A percentile compares a stretch with the other conserved stretches of the same genome.
Conservation (phyloP, 345 rosid genomes). For the Camelina neglecta region DNA sequence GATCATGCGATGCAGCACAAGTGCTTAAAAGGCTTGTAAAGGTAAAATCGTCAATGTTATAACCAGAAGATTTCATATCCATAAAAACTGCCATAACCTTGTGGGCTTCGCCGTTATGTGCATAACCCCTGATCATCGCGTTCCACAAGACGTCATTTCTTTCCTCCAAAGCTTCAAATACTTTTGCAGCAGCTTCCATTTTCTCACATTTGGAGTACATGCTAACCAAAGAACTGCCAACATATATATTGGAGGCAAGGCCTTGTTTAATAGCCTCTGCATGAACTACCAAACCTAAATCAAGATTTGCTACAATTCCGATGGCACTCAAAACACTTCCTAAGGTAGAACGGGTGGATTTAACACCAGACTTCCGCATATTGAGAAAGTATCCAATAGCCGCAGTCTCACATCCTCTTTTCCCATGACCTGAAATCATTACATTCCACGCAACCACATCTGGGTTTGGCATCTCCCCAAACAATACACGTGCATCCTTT, state of each 20-base stretch:
- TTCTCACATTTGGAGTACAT: conserved; percentile 81
- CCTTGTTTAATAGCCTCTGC: conserved; percentile 89
- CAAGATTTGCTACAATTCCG: conserved; percentile 59
- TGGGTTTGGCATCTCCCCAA: conserved; percentile 60
- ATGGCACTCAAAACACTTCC: conserved; percentile 85
- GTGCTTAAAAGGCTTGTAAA: conserved; percentile 88
- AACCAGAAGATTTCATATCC: conserved; percentile 65
- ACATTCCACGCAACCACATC: conserved; percentile 94
- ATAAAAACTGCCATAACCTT: conserved; percentile 63
- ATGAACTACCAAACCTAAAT: conserved; percentile 76
- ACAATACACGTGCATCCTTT: conserved; percentile 65
- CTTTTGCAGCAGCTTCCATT: conserved; percentile 68
- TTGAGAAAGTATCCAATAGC: conserved; percentile 60
- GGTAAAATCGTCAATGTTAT: conserved; percentile 80
- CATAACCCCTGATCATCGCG: conserved; percentile 80
- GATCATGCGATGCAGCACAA: conserved; percentile 66
- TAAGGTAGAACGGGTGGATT: conserved; percentile 81
- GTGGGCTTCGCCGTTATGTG: conserved; percentile 66
- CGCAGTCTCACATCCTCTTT: conserved; percentile 63
- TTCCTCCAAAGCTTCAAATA: conserved; percentile 70
- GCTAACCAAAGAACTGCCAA: conserved; percentile 84
- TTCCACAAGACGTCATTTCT: conserved; percentile 86
- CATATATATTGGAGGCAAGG: conserved; percentile 75
- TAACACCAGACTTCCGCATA: conserved; percentile 71
- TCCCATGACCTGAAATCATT: conserved; percentile 89